Evolutionary conservation across 306 rosid species (phyloP), one percentile per base, ranked within the genome.

Genomic region (Quercus aquifolioides): DNA sequence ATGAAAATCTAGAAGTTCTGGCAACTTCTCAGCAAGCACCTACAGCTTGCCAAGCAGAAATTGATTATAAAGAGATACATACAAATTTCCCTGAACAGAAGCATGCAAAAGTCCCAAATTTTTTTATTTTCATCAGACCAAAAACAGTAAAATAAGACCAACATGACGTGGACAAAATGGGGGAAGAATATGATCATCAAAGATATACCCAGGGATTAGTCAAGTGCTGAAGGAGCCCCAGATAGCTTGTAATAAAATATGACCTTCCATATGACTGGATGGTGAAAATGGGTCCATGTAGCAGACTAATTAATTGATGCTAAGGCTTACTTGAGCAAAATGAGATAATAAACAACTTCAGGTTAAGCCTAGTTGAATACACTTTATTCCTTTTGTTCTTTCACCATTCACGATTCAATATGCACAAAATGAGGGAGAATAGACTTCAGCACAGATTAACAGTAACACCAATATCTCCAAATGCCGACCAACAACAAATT

Each of bases 1-100:
- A 0, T 85, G 87, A 80, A 95, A 95, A 82, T 93, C 98, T 80
- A 91, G 78, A 77, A 95, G 98, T 84, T 95, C 99, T 52, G 97
- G 96, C 69, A 93, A 90, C 80, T 95, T 95, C 78, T 95, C 96
- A 67, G 86, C 86, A 71, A 95, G 96, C 83, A 95, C 99, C 99
- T 93, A 81, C 79, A 76, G 64, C 65, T 85, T 79, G 81, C 55
- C 74, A 80, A 75, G 72, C 75, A 87, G 71, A 74, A 76, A 82
- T 74, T 52, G 51, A 62, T 82, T 78, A 75, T 46, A 58, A 43
- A 31, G 41, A 43, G n/a, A 38, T 64, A 19, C 5, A 56, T 20
- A 58, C 52, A 74, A 76, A 71, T 71, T 59, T 33, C 20, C 28
- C 72, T 38, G 33, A 17, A 35, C 55, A 18, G 19, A 77, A 43